phyloP scores from a whole-genome alignment of 2,329 filamentous ascomycete species.

The Cladosporium oxysporum region DNA sequence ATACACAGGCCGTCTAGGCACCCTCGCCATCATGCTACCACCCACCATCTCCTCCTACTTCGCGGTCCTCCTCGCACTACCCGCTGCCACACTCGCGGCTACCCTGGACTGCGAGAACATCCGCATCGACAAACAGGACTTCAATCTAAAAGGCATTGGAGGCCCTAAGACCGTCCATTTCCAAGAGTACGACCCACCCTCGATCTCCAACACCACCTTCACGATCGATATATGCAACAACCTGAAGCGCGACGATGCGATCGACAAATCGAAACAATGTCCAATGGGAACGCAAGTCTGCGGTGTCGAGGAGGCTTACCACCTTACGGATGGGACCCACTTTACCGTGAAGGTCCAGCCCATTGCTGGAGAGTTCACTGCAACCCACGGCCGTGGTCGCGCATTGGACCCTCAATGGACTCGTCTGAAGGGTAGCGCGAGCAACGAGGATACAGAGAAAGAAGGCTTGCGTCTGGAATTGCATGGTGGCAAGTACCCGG shows the following conservation, averaged over 20 bases:
- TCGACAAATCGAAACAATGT: constrained; percentile 60
- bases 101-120: constrained; percentile 66
- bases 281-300: constrained; percentile 74
- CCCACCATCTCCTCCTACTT: constrained; percentile 26
- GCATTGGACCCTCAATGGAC: constrained; percentile 66
- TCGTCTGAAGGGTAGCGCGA: constrained; percentile 65
- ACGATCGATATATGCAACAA: constrained; percentile 75
- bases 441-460: constrained; percentile 64
- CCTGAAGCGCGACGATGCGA: constrained; percentile 62
- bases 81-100: constrained; percentile 43
- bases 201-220: constrained; percentile 73
- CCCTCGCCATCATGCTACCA: constrained; percentile 6
- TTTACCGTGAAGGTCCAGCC: constrained; percentile 62
- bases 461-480: constrained; percentile 74
- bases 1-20: neutral
- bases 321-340: constrained; percentile 48
- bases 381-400: constrained; percentile 53
- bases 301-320: constrained; percentile 64
- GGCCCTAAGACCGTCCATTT: constrained; percentile 70
- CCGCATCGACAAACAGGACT: constrained; percentile 59
- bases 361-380: constrained; percentile 70
- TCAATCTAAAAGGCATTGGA: constrained; percentile 63
- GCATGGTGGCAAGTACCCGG: constrained; percentile 56
- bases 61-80: constrained; percentile 32
- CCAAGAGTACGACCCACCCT: constrained; percentile 49